Percentiles rank a stretch among this genome's conserved stretches.
phyloP scores from a whole-genome alignment of 2,329 filamentous ascomycete species.

The Tympanopsis confertula region DNA sequence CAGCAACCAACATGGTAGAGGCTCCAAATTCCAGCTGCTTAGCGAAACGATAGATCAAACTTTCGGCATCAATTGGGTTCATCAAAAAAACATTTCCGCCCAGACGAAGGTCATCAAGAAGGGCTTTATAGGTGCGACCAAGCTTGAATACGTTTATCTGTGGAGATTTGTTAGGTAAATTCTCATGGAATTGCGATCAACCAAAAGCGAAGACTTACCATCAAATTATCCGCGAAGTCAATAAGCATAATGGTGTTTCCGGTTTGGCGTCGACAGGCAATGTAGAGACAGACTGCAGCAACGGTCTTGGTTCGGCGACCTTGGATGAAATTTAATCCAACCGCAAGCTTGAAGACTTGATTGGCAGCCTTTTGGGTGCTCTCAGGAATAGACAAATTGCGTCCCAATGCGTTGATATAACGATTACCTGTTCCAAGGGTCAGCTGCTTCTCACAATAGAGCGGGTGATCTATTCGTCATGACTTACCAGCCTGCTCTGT shows the following conservation, averaged over 20 bases:
- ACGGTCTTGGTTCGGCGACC: conserved; percentile 56
- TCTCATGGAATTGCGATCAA: background rate
- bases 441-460: conserved; percentile 16
- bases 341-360: conserved; percentile 42
- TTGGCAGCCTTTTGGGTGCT: conserved; percentile 31
- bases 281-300: conserved; percentile 55
- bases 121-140: conserved; percentile 54
- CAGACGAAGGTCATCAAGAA: conserved; percentile 42
- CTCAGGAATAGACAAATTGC: conserved; percentile 22
- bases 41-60: conserved; percentile 58
- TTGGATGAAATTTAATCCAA: conserved; percentile 44
- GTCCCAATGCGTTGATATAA: conserved; percentile 27
- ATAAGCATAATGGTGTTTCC: conserved; percentile 59
- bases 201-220: background rate
- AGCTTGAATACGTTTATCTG: conserved; percentile 59
- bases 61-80: conserved; percentile 46
- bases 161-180: background rate
- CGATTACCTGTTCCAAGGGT: conserved; percentile 15
- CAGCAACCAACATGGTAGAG: conserved; percentile 49
- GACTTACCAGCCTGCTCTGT: background rate
- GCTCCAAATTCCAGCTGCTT: conserved; percentile 57
- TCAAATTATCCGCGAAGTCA: conserved; percentile 52
- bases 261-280: conserved; percentile 48
- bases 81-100: conserved; percentile 27
- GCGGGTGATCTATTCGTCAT: background rate